phyloP scores from a whole-genome alignment of 306 rosid species.

The Malus asiatica region DNA sequence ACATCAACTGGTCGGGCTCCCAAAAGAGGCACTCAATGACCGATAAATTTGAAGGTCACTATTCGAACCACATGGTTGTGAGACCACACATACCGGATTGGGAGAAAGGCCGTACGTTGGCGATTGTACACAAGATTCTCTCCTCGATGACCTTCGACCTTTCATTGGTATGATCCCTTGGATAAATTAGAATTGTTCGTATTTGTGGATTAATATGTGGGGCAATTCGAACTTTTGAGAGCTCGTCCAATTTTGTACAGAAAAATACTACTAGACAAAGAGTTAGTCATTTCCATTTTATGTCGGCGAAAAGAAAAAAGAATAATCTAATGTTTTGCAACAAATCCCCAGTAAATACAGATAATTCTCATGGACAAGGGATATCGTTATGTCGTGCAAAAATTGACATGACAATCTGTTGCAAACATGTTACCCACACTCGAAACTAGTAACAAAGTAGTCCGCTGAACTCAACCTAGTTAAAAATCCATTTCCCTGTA shows the following conservation, averaged over 20 bases:
- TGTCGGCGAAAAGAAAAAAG: too few relatives aligned
- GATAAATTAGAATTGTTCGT: not conserved
- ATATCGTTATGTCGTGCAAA: not conserved
- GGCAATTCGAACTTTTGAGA: not conserved
- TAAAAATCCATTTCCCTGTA: slow-evolving; percentile 9
- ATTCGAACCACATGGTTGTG: not conserved
- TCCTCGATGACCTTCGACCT: not conserved
- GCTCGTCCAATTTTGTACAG: not conserved
- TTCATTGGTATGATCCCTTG: not conserved
- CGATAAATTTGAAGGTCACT: not conserved
- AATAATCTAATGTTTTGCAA: not conserved
- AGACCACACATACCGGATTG: not conserved
- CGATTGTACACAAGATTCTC: too few relatives aligned
- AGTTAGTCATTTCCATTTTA: not conserved
- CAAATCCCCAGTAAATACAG: not conserved
- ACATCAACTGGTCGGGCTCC: not conserved
- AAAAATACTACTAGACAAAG: not conserved
- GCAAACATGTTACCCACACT: not conserved
- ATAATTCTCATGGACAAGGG: not conserved
- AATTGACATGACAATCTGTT: not conserved
- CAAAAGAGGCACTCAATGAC: not conserved
- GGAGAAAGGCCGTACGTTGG: too few relatives aligned
- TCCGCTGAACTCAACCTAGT: slow-evolving; percentile 14
- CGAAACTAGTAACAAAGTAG: not conserved
- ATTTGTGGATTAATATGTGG: too few relatives aligned